phyloP scores from a whole-genome alignment of 371 early-diverging fungal genomes.

The Lichtheimia ornata region DNA sequence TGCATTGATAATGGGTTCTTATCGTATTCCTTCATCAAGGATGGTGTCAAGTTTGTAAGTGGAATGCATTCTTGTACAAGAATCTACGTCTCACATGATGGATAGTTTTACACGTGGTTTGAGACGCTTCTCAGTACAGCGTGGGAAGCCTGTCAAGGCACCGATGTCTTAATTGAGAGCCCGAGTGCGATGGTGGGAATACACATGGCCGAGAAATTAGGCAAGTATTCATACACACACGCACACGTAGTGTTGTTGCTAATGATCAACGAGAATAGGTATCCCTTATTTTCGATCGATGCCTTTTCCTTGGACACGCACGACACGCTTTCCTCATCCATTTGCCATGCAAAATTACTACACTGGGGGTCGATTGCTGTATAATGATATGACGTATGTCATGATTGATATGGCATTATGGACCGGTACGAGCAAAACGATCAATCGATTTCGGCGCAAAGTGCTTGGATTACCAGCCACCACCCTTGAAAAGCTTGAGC shows the following conservation, averaged over 20 bases:
- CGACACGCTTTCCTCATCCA: constrained; percentile 78
- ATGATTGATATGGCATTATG: constrained; percentile 78
- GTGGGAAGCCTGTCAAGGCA: constrained; percentile 72
- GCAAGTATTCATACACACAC: constrained; percentile 12
- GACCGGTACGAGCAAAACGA: constrained; percentile 61
- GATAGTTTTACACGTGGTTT: constrained; percentile 73
- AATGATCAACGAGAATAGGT: constrained; percentile 11
- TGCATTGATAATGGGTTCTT: constrained; percentile 82
- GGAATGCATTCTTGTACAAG: neutral
- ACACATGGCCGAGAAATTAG: constrained; percentile 76
- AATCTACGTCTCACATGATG: neutral
- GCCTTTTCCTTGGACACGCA: constrained; percentile 82
- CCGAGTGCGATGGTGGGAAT: constrained; percentile 78
- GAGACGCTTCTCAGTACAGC: constrained; percentile 66
- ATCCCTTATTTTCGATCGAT: constrained; percentile 77
- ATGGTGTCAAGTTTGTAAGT: constrained; percentile 55
- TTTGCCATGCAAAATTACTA: constrained; percentile 65
- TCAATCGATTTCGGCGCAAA: constrained; percentile 70
- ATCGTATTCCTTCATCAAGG: constrained; percentile 68
- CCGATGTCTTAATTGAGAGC: constrained; percentile 75
- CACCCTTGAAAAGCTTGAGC: constrained; percentile 52
- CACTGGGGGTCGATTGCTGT: constrained; percentile 63
- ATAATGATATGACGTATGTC: constrained; percentile 79
- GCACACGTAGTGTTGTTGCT: neutral
- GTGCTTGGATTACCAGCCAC: constrained; percentile 54